A percentile compares a stretch with the other conserved stretches of the same genome.
Evolutionary conservation across 2,329 filamentous ascomycete species (phyloP).

Genomic region (Colletotrichum echinochloae): DNA sequence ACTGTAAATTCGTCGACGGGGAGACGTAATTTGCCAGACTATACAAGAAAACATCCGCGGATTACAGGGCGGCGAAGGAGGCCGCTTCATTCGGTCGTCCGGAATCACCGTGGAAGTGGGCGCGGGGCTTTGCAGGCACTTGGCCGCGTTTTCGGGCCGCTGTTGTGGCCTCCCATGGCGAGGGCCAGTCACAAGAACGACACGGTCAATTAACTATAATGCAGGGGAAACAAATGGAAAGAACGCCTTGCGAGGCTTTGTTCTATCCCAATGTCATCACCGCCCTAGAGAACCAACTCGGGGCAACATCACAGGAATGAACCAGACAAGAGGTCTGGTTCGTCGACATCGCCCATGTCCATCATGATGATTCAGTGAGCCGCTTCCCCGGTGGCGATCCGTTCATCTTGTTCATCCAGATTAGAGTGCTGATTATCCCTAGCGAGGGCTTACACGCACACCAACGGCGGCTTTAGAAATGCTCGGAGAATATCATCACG

Average conservation of each 20-base stretch:
- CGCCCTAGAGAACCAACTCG: background rate
- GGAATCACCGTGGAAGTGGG: constrained; percentile 20
- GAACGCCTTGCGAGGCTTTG: constrained; percentile 34
- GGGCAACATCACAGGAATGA: constrained; percentile 7
- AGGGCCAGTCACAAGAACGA: constrained; percentile 29
- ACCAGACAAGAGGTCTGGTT: constrained; percentile 11
- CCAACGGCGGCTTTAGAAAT: constrained; percentile 32
- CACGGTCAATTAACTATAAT: constrained; percentile 13
- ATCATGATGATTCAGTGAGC: background rate
- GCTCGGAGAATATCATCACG: constrained; percentile 24
- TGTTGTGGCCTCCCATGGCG: constrained; percentile 24
- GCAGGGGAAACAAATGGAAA: constrained; percentile 1
- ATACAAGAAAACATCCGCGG: background rate
- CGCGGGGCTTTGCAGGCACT: constrained; percentile 38
- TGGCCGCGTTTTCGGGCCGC: constrained; percentile 38
- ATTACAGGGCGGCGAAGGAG: background rate
- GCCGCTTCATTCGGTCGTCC: background rate
- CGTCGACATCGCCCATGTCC: constrained; percentile 3
- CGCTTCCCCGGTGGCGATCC: background rate
- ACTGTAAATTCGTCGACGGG: background rate
- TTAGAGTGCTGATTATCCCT: constrained; percentile 37
- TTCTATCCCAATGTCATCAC: constrained; percentile 14
- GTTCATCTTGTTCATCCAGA: constrained; percentile 10
- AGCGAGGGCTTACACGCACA: constrained; percentile 10
- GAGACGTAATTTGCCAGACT: background rate